Conservation (phyloP, 345 rosid genomes). For the Brassica carinata region DNA sequence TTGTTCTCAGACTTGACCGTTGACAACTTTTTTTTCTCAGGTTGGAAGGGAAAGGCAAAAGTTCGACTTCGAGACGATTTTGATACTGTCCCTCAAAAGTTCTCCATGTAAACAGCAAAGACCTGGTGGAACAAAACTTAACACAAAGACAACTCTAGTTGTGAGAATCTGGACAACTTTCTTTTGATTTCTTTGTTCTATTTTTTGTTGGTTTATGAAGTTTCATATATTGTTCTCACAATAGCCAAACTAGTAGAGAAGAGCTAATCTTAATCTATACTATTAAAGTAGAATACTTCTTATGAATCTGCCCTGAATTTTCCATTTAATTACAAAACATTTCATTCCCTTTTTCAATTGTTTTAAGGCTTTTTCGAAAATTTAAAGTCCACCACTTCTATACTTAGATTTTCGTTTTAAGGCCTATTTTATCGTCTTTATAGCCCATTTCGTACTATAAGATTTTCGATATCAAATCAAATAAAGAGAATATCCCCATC, state of each 20-base stretch:
- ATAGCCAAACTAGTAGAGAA: constrained; percentile 25
- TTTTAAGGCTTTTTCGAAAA: too few relatives aligned
- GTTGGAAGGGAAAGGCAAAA: constrained; percentile 89
- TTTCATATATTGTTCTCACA: constrained; percentile 16
- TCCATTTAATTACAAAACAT: too few relatives aligned
- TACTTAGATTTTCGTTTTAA: too few relatives aligned
- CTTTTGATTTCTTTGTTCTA: constrained; percentile 1
- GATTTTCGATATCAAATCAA: too few relatives aligned
- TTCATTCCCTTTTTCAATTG: too few relatives aligned
- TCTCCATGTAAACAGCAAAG: constrained; percentile 53
- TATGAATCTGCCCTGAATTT: too few relatives aligned
- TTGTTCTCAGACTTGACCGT: constrained; percentile 8
- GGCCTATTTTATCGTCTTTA: too few relatives aligned
- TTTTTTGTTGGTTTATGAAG: constrained; percentile 21
- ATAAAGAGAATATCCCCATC: too few relatives aligned
- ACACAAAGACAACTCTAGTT: constrained; percentile 17
- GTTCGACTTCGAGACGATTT: constrained; percentile 83
- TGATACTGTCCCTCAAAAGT: constrained; percentile 86
- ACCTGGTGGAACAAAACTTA: constrained; percentile 2
- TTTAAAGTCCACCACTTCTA: too few relatives aligned
- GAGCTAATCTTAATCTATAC: constrained; percentile 9
- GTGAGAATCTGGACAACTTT: constrained; percentile 16
- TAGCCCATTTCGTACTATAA: too few relatives aligned
- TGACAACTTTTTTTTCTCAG: constrained; percentile 40
- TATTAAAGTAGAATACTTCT: too few relatives aligned